These are phyloP conservation scores for Claviceps maximensis DNA, from an alignment of 2,329 filamentous ascomycete genomes.

Conservation along the genomic window DNA sequence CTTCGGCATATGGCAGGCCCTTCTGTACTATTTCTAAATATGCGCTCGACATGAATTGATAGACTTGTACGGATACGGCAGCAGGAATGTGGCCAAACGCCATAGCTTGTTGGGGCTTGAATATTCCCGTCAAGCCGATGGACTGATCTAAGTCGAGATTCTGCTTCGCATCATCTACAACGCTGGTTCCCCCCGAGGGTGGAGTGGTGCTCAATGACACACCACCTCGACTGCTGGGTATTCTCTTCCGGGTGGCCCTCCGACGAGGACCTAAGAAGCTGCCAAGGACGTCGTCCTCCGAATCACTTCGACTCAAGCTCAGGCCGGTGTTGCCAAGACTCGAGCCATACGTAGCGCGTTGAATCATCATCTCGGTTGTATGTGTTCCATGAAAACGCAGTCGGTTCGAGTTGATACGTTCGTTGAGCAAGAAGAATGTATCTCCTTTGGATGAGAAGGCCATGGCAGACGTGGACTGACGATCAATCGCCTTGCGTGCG, in stretches of 20 bases:
- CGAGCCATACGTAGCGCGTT: constrained; percentile 32
- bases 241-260: constrained; percentile 26
- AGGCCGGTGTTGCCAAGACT: constrained; percentile 36
- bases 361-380: constrained; percentile 21
- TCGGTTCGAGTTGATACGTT: constrained; percentile 31
- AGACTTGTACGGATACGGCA: constrained; percentile 34
- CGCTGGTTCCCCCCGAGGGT: constrained; percentile 24
- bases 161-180: constrained; percentile 22
- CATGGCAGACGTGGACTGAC: constrained; percentile 46
- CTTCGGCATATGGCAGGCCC: constrained; percentile 30
- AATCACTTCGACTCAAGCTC: constrained; percentile 48
- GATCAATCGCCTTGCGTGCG: constrained; percentile 49
- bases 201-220: constrained; percentile 41
- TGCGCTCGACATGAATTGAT: constrained; percentile 40
- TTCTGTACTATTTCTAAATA: constrained; percentile 42
- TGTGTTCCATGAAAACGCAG: constrained; percentile 28
- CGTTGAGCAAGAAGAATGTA: constrained; percentile 48
- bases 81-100: constrained; percentile 45
- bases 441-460: constrained; percentile 48
- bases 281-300: constrained; percentile 49
- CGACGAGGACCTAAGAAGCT: constrained; percentile 42
- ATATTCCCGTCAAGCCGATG: constrained; percentile 42
- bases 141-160: constrained; percentile 43
- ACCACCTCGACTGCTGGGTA: constrained; percentile 29
- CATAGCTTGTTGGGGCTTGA: constrained; percentile 49